Evolutionary conservation across 208 protist species (phyloP).

Genomic region (Borovskyia barvae): DNA sequence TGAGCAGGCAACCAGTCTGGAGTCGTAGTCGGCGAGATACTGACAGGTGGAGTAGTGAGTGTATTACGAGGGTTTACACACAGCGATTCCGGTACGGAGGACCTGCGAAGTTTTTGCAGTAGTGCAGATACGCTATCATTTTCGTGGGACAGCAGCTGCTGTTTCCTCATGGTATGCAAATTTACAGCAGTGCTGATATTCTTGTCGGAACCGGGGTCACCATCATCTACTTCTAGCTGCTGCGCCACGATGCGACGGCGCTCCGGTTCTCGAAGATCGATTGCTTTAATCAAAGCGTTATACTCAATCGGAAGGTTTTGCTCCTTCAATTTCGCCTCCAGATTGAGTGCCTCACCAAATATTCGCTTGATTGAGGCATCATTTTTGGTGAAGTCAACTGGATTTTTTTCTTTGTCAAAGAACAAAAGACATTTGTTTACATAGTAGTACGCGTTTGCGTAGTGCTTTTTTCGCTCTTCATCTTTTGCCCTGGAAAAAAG

Average conservation of each 20-base stretch:
- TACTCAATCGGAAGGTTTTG: constrained; percentile 30
- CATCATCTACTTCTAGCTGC: constrained; percentile 30
- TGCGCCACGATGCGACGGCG: constrained; percentile 26
- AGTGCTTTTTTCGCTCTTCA: constrained; percentile 18
- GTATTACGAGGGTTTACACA: too few relatives aligned
- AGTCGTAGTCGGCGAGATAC: background rate
- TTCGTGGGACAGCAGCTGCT: constrained; percentile 30
- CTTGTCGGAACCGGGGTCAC: background rate
- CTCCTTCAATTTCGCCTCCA: constrained; percentile 19
- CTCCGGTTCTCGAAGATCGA: constrained; percentile 33
- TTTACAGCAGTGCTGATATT: background rate
- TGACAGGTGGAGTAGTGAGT: constrained; percentile 1
- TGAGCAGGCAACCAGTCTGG: background rate
- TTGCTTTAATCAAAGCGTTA: constrained; percentile 29
- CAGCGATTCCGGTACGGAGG: constrained; percentile 7
- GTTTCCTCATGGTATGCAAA: constrained; percentile 9
- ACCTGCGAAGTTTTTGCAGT: constrained; percentile 11
- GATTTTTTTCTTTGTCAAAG: constrained; percentile 40
- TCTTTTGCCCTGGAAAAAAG: constrained; percentile 18
- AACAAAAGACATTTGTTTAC: constrained; percentile 44
- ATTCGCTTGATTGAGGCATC: constrained; percentile 12
- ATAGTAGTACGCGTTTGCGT: constrained; percentile 51
- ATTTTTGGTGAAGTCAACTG: constrained; percentile 7
- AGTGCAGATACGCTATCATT: constrained; percentile 15
- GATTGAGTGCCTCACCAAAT: constrained; percentile 25